Evolutionary conservation across 2,329 filamentous ascomycete genomes (phyloP).

Genomic region (Aschersonia sp.): DNA sequence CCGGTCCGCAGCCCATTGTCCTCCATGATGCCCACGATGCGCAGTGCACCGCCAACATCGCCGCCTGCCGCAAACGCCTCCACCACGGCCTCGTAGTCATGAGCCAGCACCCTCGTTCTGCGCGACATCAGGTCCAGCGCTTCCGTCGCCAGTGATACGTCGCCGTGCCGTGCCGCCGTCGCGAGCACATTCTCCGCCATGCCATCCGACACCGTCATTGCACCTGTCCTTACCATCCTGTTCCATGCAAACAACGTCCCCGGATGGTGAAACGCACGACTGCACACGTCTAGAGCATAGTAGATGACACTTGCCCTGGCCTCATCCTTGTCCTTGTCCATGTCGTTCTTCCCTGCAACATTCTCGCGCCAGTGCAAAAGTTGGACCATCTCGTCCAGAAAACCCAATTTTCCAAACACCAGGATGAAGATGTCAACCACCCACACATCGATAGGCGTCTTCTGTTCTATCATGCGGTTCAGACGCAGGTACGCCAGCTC

Average conservation of each 20-base stretch:
- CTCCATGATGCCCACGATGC: slow-evolving; percentile 60
- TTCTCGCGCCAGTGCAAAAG: slow-evolving; percentile 45
- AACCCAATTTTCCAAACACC: slow-evolving; percentile 54
- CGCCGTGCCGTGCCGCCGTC: slow-evolving; percentile 54
- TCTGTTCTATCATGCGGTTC: slow-evolving; percentile 47
- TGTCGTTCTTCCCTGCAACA: slow-evolving; percentile 17
- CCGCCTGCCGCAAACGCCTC: slow-evolving; percentile 48
- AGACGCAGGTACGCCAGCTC: slow-evolving; percentile 65
- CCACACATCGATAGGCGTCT: slow-evolving; percentile 50
- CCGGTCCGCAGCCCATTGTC: slow-evolving; percentile 33
- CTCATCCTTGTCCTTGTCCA: slow-evolving; percentile 20
- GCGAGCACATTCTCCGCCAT: slow-evolving; percentile 56
- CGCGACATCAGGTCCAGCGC: slow-evolving; percentile 39
- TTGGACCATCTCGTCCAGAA: slow-evolving; percentile 63
- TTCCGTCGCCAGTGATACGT: slow-evolving; percentile 54
- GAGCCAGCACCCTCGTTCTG: slow-evolving; percentile 35
- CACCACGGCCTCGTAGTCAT: slow-evolving; percentile 71
- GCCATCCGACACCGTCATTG: slow-evolving; percentile 37
- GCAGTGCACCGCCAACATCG: slow-evolving; percentile 53
- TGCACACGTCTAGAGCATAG: slow-evolving; percentile 63
- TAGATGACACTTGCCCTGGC: slow-evolving; percentile 45
- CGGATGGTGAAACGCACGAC: slow-evolving; percentile 45
- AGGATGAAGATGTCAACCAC: slow-evolving; percentile 67
- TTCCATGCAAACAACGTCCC: slow-evolving; percentile 62
- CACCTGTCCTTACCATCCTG: slow-evolving; percentile 34